Percentiles rank a stretch among this genome's conserved stretches.
Conservation (phyloP, 2,329 filamentous ascomycete species). For the Monosporascus sp. region DNA sequence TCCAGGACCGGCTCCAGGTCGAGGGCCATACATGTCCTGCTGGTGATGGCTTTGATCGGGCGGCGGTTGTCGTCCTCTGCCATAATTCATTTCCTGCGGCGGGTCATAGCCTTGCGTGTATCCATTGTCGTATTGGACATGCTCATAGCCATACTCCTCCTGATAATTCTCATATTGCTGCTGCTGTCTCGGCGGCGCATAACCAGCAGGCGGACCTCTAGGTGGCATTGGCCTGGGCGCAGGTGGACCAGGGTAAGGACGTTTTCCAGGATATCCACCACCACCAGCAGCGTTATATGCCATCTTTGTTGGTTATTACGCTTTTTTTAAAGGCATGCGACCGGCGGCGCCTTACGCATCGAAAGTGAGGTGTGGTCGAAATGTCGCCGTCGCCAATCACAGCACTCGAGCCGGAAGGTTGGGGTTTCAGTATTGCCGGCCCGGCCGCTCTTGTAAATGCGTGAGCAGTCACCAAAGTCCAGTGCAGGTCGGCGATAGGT, state of each 20-base stretch:
- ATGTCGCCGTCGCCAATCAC: too few species aligned
- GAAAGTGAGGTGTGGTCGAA: background rate
- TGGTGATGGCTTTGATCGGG: constrained; percentile 33
- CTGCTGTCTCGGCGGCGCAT: constrained; percentile 10
- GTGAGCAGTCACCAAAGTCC: too few species aligned
- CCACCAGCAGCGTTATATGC: background rate
- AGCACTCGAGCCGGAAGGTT: too few species aligned
- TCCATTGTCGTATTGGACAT: constrained; percentile 36
- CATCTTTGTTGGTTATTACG: background rate
- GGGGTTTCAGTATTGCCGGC: too few species aligned
- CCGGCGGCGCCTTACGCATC: background rate
- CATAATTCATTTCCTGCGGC: constrained; percentile 42
- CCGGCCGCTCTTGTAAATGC: too few species aligned
- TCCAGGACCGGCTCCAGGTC: constrained; percentile 20
- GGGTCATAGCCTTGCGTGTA: constrained; percentile 36
- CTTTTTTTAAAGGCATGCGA: background rate
- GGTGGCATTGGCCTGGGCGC: constrained; percentile 11
- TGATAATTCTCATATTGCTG: constrained; percentile 39
- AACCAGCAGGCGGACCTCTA: constrained; percentile 2
- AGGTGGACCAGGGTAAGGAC: background rate
- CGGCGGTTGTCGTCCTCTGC: constrained; percentile 33
- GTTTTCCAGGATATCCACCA: background rate
- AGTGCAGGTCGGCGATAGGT: too few species aligned
- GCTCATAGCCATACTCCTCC: constrained; percentile 40
- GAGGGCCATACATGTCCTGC: constrained; percentile 40